These are phyloP conservation scores for Oryza brachyantha DNA, from an alignment of 176 grass and related monocot species.

Conservation along the genomic window DNA sequence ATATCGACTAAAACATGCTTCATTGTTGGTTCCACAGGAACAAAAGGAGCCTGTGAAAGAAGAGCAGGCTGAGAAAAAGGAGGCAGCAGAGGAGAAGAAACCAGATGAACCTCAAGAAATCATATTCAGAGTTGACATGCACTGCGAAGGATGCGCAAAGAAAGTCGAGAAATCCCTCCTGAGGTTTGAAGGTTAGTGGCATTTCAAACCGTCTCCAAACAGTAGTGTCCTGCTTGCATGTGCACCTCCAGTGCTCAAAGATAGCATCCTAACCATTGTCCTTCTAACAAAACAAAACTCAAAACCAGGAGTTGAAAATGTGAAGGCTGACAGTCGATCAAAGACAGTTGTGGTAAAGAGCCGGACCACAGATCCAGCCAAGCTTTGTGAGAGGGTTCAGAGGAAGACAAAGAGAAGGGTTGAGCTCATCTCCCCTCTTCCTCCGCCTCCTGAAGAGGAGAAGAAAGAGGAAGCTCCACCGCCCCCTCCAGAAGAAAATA, in stretches of 20 bases:
- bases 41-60: slow-evolving; percentile 43
- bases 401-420: slow-evolving; percentile 66
- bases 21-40: slow-evolving; percentile 16
- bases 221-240: not conserved
- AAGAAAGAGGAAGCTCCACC: slow-evolving; percentile 49
- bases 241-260: not conserved
- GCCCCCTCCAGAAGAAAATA: slow-evolving; percentile 45
- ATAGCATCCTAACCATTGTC: not conserved
- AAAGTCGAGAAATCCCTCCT: slow-evolving; percentile 54
- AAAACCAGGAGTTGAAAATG: slow-evolving; percentile 52
- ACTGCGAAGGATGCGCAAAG: slow-evolving; percentile 68
- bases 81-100: slow-evolving; percentile 25
- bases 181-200: slow-evolving; percentile 44
- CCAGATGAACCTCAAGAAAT: slow-evolving; percentile 46
- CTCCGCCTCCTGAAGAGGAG: slow-evolving; percentile 45
- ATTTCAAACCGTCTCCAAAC: not conserved
- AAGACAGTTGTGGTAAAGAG: slow-evolving; percentile 65
- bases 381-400: slow-evolving; percentile 61
- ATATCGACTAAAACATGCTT: not conserved
- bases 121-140: slow-evolving; percentile 76
- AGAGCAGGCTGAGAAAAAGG: slow-evolving; percentile 29
- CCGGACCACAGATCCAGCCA: slow-evolving; percentile 43
- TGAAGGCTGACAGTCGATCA: slow-evolving; percentile 55
- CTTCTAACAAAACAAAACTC: not conserved
- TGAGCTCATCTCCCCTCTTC: slow-evolving; percentile 66